phyloP scores from a whole-genome alignment of 176 grass and related monocot genomes.

The Oryza glaberrima region DNA sequence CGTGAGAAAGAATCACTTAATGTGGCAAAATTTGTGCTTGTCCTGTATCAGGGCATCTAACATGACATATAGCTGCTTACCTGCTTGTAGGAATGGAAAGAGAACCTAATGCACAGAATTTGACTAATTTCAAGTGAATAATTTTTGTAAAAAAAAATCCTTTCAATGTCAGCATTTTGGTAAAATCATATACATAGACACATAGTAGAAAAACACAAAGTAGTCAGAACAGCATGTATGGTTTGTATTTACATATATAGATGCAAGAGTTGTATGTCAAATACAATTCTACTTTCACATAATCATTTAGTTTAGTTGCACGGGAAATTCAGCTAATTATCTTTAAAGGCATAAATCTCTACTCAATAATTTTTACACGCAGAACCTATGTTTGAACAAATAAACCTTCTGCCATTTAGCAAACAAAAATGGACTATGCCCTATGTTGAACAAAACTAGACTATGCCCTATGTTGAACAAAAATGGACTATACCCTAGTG shows the following conservation, averaged over 20 bases:
- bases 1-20: too few species aligned
- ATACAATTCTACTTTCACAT: background rate
- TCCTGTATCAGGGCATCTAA: background rate
- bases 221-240: background rate
- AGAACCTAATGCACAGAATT: background rate
- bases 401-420: background rate
- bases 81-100: background rate
- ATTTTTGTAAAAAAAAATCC: background rate
- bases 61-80: background rate
- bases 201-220: background rate
- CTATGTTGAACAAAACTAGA: slow-evolving; percentile 6
- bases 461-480: too few species aligned
- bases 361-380: background rate
- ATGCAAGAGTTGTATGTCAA: background rate
- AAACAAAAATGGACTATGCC: background rate
- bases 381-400: background rate
- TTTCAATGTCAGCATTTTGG: background rate
- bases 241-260: background rate
- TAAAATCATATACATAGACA: background rate
- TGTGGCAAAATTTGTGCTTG: too few species aligned
- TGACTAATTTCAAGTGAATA: background rate
- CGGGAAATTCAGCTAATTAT: background rate
- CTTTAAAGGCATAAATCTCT: slow-evolving; percentile 21
- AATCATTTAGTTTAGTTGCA: background rate
- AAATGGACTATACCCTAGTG: background rate